A percentile compares a stretch with the other conserved stretches of the same genome.
Evolutionary conservation across 495 filamentous ascomycete genomes (phyloP).

Genomic region (Tuber umbilicatum): DNA sequence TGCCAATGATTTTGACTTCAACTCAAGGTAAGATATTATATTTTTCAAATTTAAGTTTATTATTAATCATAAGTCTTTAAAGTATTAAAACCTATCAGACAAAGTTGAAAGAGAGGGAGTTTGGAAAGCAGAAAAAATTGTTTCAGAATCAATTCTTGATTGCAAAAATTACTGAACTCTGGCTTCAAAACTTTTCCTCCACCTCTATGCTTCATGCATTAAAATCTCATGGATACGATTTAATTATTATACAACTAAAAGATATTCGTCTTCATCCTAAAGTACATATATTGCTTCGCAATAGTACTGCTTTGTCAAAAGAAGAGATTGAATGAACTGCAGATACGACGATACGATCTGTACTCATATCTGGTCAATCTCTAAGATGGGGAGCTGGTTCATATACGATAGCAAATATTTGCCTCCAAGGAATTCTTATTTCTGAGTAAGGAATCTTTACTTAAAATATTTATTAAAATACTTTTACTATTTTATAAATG

Average conservation of each 20-base stretch:
- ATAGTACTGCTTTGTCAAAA: too few species aligned
- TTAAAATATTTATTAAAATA: too few species aligned
- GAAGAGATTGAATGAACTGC: background rate
- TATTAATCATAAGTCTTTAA: background rate
- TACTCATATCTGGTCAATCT: background rate
- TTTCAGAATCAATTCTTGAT: background rate
- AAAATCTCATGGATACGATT: background rate
- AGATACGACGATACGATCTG: background rate
- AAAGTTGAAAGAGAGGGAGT: background rate
- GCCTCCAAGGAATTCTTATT: background rate
- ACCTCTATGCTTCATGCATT: background rate
- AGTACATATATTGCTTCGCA: background rate
- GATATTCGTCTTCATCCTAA: background rate
- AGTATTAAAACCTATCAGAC: background rate
- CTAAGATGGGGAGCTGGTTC: background rate
- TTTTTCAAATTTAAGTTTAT: background rate
- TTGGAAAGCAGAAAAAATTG: constrained; percentile 2
- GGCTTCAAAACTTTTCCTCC: constrained; percentile 1
- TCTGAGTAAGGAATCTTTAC: constrained; percentile 2
- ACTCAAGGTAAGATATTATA: background rate
- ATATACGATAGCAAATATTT: constrained; percentile 10
- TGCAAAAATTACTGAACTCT: background rate
- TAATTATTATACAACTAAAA: background rate
- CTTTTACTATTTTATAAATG: too few species aligned
- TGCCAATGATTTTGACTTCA: background rate